Evolutionary conservation across 805 yeast genomes (phyloP).

Genomic region (Citeromyces nyonsensis): DNA sequence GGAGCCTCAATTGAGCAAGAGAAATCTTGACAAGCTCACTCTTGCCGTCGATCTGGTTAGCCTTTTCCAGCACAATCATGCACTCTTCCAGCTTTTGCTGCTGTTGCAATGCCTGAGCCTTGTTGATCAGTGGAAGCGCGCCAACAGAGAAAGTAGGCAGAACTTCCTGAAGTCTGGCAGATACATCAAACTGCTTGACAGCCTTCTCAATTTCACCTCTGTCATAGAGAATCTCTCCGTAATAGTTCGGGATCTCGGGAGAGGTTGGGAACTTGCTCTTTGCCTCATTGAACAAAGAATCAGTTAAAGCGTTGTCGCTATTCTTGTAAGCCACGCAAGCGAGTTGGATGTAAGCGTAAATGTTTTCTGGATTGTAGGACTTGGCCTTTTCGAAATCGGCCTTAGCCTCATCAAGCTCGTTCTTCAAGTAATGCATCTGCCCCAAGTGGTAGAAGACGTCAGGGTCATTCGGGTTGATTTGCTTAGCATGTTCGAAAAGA

Average conservation of each 20-base stretch:
- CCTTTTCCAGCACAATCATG: slow-evolving; percentile 50
- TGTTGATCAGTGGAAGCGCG: slow-evolving; percentile 79
- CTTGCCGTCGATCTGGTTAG: slow-evolving; percentile 73
- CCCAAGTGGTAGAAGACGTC: slow-evolving; percentile 91
- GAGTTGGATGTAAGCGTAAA: slow-evolving; percentile 78
- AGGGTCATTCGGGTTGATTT: slow-evolving; percentile 52
- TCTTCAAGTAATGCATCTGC: slow-evolving; percentile 75
- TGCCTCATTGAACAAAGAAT: slow-evolving; percentile 52
- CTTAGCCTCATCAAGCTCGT: slow-evolving; percentile 59
- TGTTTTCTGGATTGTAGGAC: slow-evolving; percentile 57
- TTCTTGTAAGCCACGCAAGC: slow-evolving; percentile 85
- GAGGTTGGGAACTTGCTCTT: slow-evolving; percentile 66
- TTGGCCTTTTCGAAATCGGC: slow-evolving; percentile 64
- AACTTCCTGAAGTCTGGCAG: slow-evolving; percentile 68
- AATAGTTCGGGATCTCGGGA: slow-evolving; percentile 89
- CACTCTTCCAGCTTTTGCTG: slow-evolving; percentile 42
- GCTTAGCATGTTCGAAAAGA: slow-evolving; percentile 60
- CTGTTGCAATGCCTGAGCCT: slow-evolving; percentile 60
- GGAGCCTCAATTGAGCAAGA: slow-evolving; percentile 84
- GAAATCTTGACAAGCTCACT: slow-evolving; percentile 81
- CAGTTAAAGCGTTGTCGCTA: slow-evolving; percentile 44
- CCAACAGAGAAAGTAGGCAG: slow-evolving; percentile 62
- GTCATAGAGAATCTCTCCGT: slow-evolving; percentile 87
- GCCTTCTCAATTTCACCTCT: slow-evolving; percentile 61
- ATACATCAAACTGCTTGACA: slow-evolving; percentile 68